phyloP scores from a whole-genome alignment of 192 early-diverging fungal species.

The Dimargaris cristalligena region DNA sequence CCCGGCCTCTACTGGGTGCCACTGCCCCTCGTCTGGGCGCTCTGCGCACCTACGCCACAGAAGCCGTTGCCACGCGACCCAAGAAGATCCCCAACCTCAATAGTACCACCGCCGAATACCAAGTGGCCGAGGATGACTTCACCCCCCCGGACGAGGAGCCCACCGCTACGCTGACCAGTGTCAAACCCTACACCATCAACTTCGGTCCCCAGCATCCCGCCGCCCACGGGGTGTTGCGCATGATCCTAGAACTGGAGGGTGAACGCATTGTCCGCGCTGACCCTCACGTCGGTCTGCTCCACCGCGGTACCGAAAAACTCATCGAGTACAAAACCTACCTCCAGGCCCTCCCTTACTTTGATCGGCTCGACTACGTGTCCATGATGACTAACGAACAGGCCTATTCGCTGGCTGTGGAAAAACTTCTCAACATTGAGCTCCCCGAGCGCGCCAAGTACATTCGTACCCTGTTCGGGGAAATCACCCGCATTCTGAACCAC shows the following conservation, averaged over 20 bases:
- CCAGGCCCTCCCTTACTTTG: constrained; percentile 96
- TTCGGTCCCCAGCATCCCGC: constrained; percentile 99
- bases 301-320: constrained; percentile 96
- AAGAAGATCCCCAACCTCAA: too few species aligned
- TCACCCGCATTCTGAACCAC: constrained; percentile 95
- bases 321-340: constrained; percentile 99
- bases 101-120: too few species aligned
- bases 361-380: constrained; percentile 93
- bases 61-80: too few species aligned
- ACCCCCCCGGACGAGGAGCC: neutral
- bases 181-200: constrained; percentile 89
- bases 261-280: constrained; percentile 85
- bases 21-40: too few species aligned
- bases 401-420: constrained; percentile 94
- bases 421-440: constrained; percentile 93
- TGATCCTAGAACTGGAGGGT: constrained; percentile 87
- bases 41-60: too few species aligned
- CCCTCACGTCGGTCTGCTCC: constrained; percentile 92
- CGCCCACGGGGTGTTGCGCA: constrained; percentile 85
- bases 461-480: constrained; percentile 92
- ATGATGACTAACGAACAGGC: constrained; percentile 99
- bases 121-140: too few species aligned
- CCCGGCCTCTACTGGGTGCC: too few species aligned
- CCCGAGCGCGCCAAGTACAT: constrained; percentile 90
- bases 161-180: constrained; percentile 11